A percentile compares a stretch with the other conserved stretches of the same genome.
These are phyloP conservation scores for Yamadazyma songkhlaensis DNA, from an alignment of 1,139 yeast genomes.

Conservation along the genomic window DNA sequence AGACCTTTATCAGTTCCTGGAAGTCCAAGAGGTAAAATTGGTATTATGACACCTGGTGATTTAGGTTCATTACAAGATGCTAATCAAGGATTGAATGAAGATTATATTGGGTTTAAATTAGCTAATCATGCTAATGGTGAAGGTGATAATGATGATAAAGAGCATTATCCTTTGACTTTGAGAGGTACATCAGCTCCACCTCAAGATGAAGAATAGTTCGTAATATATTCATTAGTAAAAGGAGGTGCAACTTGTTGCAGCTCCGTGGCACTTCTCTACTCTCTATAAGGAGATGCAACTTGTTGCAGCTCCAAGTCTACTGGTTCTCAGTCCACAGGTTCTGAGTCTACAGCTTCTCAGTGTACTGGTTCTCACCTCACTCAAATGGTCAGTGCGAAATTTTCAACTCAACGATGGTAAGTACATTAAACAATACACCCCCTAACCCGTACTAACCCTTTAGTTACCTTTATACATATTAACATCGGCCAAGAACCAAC, in stretches of 20 bases:
- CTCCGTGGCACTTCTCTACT: background rate
- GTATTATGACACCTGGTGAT: conserved; percentile 95
- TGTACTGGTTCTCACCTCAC: too few relatives aligned
- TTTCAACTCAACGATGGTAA: conserved; percentile 11
- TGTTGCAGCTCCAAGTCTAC: too few relatives aligned
- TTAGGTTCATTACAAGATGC: conserved; percentile 95
- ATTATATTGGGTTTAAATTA: conserved; percentile 75
- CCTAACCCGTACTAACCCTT: conserved; percentile 2
- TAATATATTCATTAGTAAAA: too few relatives aligned
- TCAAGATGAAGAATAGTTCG: conserved; percentile 1
- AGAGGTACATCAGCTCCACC: conserved; percentile 47
- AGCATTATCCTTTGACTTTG: conserved; percentile 41
- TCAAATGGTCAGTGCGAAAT: conserved; percentile 8
- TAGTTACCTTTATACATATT: conserved; percentile 86
- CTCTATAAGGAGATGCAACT: background rate
- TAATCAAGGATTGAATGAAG: conserved; percentile 68
- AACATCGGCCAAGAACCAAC: conserved; percentile 88
- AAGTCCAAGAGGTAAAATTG: conserved; percentile 67
- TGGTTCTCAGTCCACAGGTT: too few relatives aligned
- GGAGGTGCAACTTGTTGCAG: too few relatives aligned
- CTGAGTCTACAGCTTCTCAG: too few relatives aligned
- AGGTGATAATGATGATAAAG: conserved; percentile 31
- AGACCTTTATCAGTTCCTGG: conserved; percentile 96
- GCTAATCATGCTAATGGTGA: conserved; percentile 48
- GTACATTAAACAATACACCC: conserved; percentile 1